Evolutionary conservation across 2,329 filamentous ascomycete genomes (phyloP).

Genomic region (Sclerotinia borealis): DNA sequence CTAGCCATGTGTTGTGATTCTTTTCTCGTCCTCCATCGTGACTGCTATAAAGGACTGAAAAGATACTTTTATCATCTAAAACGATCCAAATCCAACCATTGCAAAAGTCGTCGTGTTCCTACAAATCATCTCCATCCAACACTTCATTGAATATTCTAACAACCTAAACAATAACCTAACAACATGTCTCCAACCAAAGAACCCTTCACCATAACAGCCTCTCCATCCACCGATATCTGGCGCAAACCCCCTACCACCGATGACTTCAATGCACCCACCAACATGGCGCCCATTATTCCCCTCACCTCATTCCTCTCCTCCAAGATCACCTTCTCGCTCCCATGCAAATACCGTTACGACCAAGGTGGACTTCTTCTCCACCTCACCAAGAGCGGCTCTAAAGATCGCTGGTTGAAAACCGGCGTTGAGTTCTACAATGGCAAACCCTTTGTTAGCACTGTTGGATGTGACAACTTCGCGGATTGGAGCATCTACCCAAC

Average conservation of each 20-base stretch:
- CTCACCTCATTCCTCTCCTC: not conserved
- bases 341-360: conserved; percentile 4
- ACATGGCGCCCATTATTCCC: not conserved
- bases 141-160: not conserved
- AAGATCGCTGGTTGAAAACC: conserved; percentile 8
- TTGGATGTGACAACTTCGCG: not conserved
- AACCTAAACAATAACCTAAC: not conserved
- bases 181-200: conserved; percentile 1
- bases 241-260: conserved; percentile 10
- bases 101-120: not conserved
- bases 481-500: conserved; percentile 9
- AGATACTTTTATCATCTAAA: not conserved
- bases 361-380: conserved; percentile 9
- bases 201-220: not conserved
- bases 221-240: conserved; percentile 3
- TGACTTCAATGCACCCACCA: conserved; percentile 7
- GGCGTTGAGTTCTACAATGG: conserved; percentile 8
- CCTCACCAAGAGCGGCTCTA: not conserved
- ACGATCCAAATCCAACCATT: not conserved
- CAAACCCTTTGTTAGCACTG: not conserved
- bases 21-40: not conserved
- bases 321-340: not conserved
- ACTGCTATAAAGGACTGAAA: not conserved
- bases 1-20: not conserved
- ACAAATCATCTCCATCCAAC: not conserved